Evolutionary conservation across 164 flowering plant genomes (phyloP), one percentile per base, ranked within the genome.

Genomic region (Nymphaea colorata): DNA sequence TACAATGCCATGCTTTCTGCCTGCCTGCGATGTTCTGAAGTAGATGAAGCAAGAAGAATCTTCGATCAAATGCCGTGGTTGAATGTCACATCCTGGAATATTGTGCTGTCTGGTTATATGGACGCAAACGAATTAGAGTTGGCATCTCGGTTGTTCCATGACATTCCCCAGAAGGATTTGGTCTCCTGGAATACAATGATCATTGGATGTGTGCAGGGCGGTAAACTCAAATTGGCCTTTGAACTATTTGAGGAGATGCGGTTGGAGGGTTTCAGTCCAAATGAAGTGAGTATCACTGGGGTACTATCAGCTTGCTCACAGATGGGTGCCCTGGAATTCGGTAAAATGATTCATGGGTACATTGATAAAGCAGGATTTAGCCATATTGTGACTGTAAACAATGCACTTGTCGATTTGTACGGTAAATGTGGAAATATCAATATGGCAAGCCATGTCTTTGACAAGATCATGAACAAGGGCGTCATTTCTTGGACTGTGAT

Each of bases 151-250:
- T 44, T 71, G 60, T 85, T 85, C 43, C 65, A 18, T 2, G 64
- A 70, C 61, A 84, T 86, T 79, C 77, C 79, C 4, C 59, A 59
- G 42, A 84, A 76, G 65, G 89, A 84, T 67, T 77, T 72, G 43
- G 82, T 86, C 15, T 86, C 94, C 43, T 86, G 91, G 89, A 86
- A 84, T 71, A 86, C 84, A n/a, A 82, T 86, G 87, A 82, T 88
- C 73, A 77, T 72, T 68, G 95, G 95, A 73, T 77, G 82, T 68
- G 71, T 80, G 42, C 86, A 83, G 6, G 74, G 71, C 74, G 86
- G 90, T 41, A 68, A 69, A 65, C 79, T 81, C 42, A 80, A 82
- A 60, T 84, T 82, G 68, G 85, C 91, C 59, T 82, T 84, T 74
- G 68, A 62, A 0, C 73, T 59, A 69, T 88, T 81, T 68, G 74